A percentile compares a stretch with the other conserved stretches of the same genome.
Evolutionary conservation across 306 rosid species (phyloP).

Genomic region (Lablab purpureus): DNA sequence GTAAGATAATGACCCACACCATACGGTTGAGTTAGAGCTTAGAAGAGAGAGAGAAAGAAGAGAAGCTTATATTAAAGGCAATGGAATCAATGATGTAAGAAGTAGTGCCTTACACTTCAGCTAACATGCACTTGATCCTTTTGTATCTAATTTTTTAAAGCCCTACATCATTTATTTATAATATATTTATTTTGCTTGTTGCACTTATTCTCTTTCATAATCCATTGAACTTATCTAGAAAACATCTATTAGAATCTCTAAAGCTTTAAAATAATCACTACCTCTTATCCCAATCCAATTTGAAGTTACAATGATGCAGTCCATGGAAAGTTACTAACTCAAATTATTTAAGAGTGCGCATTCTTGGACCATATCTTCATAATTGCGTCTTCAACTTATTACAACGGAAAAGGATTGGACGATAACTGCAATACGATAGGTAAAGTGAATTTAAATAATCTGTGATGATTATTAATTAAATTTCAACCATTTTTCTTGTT

Average conservation of each 20-base stretch:
- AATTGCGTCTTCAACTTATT: constrained; percentile 24
- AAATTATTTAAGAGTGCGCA: constrained; percentile 43
- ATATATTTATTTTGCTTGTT: constrained; percentile 1
- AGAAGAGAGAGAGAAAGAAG: constrained; percentile 30
- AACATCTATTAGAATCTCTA: constrained; percentile 41
- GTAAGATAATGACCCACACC: constrained; percentile 54
- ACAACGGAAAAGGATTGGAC: constrained; percentile 13
- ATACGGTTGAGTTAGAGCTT: too few species aligned
- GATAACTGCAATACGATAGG: constrained; percentile 26
- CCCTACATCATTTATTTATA: not conserved
- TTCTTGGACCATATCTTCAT: constrained; percentile 31
- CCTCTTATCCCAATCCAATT: constrained; percentile 41
- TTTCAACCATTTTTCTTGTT: constrained; percentile 29
- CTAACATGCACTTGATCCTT: constrained; percentile 58
- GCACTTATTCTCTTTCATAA: constrained; percentile 40
- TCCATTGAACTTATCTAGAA: constrained; percentile 48
- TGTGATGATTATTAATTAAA: constrained; percentile 7
- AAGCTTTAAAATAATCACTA: constrained; percentile 34
- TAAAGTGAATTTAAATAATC: constrained; percentile 36
- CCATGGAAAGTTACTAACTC: constrained; percentile 36
- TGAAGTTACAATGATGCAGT: constrained; percentile 35
- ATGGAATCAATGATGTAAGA: constrained; percentile 56
- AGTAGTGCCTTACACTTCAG: constrained; percentile 78
- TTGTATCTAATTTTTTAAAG: constrained; percentile 19
- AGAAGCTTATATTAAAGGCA: constrained; percentile 45